Evolutionary conservation across 176 grass and related monocot genomes (phyloP).

Genomic region (Otatea glauca): DNA sequence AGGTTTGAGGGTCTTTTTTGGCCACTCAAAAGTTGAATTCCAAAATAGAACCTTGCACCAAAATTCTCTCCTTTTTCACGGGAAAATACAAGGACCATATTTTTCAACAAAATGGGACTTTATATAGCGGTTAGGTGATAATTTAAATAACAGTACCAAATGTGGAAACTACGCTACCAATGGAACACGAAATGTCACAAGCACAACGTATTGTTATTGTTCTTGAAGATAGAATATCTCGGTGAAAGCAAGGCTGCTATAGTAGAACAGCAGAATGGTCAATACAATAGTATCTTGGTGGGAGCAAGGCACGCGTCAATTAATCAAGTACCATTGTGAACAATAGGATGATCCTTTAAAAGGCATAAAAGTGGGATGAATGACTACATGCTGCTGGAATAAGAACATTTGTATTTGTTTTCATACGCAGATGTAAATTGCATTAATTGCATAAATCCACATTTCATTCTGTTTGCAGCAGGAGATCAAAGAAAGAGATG

Average conservation of each 20-base stretch:
- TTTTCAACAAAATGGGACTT: not conserved
- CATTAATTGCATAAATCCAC: not conserved
- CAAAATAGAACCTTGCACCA: not conserved
- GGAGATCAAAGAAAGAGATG: conserved; percentile 23
- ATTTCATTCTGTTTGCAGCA: not conserved
- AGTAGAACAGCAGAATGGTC: not conserved
- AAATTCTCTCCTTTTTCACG: not conserved
- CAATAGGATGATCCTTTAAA: conserved; percentile 6
- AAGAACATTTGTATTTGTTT: not conserved
- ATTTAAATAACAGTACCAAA: not conserved
- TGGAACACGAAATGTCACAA: not conserved
- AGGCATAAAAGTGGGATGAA: not conserved
- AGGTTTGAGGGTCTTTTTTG: not conserved
- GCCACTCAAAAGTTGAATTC: not conserved
- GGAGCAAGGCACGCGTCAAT: conserved; percentile 4
- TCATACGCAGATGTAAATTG: conserved; percentile 1
- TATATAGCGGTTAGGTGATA: not conserved
- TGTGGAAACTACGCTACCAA: not conserved
- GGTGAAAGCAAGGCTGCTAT: conserved; percentile 10
- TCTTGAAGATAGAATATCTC: conserved; percentile 14
- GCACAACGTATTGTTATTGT: not conserved
- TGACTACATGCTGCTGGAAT: not conserved
- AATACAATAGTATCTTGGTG: conserved; percentile 4
- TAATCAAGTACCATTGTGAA: not conserved
- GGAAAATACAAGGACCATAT: not conserved